These are phyloP conservation scores for Reticulascus tulasneorum DNA, from an alignment of 2,329 filamentous ascomycete genomes.

Conservation along the genomic window DNA sequence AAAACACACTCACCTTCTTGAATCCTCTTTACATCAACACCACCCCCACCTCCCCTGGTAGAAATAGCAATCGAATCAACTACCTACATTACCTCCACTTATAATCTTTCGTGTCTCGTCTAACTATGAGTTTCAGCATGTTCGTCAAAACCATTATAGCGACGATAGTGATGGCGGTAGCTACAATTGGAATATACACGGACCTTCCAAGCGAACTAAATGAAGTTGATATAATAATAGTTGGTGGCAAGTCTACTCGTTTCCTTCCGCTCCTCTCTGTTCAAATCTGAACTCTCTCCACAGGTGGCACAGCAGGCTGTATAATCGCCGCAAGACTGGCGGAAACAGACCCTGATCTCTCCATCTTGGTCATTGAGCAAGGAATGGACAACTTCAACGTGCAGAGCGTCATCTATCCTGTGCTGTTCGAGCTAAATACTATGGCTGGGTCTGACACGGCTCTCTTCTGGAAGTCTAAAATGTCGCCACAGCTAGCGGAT, in stretches of 20 bases:
- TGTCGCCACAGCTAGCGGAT: constrained; percentile 17
- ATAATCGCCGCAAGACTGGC: constrained; percentile 22
- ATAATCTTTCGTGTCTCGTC: not conserved
- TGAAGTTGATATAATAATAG: constrained; percentile 49
- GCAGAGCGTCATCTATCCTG: constrained; percentile 19
- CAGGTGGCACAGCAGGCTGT: constrained; percentile 24
- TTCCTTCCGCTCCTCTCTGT: too few relatives aligned
- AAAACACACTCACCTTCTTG: too few relatives aligned
- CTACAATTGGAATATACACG: constrained; percentile 16
- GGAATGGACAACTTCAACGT: constrained; percentile 22
- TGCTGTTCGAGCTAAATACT: constrained; percentile 13
- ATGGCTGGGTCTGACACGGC: constrained; percentile 9
- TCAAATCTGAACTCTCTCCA: not conserved
- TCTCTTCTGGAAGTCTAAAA: constrained; percentile 20
- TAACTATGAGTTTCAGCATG: not conserved
- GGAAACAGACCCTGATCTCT: constrained; percentile 19
- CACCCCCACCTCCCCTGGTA: too few relatives aligned
- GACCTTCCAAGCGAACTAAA: constrained; percentile 23
- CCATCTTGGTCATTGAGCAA: constrained; percentile 23
- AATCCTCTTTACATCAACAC: too few relatives aligned
- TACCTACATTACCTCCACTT: not conserved
- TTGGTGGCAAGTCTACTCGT: constrained; percentile 31
- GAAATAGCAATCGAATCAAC: too few relatives aligned
- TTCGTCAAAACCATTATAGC: not conserved
- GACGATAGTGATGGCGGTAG: not conserved